Evolutionary conservation across 345 rosid species (phyloP).

Genomic region (Populus tremula): DNA sequence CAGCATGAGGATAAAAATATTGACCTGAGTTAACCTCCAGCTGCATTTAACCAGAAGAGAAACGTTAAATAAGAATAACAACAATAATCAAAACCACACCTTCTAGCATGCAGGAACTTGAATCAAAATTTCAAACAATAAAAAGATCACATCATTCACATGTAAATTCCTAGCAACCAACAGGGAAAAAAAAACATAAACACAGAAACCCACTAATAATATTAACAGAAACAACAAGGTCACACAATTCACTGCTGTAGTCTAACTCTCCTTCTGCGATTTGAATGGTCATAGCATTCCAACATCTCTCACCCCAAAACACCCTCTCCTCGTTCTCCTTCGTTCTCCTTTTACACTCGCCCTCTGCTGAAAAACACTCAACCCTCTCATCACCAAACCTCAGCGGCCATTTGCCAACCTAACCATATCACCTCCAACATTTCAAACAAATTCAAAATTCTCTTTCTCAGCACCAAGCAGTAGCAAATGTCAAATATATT

Average conservation of each 20-base stretch:
- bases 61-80: not conserved
- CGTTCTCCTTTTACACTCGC: not conserved
- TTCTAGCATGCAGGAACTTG: not conserved
- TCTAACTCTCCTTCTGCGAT: not conserved
- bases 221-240: not conserved
- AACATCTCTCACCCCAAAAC: not conserved
- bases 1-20: conserved; percentile 19
- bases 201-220: not conserved
- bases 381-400: not conserved
- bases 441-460: too few relatives aligned
- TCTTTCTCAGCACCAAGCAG: too few relatives aligned
- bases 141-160: not conserved
- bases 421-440: too few relatives aligned
- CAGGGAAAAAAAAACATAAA: not conserved
- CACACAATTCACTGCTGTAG: not conserved
- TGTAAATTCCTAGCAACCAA: not conserved
- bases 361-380: not conserved
- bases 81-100: conserved; percentile 8
- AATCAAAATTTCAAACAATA: not conserved
- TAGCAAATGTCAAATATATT: too few relatives aligned
- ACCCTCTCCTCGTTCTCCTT: not conserved
- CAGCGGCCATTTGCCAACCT: not conserved
- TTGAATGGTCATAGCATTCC: not conserved
- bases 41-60: conserved; percentile 13
- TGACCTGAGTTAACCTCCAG: conserved; percentile 26